Evolutionary conservation across 2,329 filamentous ascomycete genomes (phyloP).

Genomic region (Apiospora marii): DNA sequence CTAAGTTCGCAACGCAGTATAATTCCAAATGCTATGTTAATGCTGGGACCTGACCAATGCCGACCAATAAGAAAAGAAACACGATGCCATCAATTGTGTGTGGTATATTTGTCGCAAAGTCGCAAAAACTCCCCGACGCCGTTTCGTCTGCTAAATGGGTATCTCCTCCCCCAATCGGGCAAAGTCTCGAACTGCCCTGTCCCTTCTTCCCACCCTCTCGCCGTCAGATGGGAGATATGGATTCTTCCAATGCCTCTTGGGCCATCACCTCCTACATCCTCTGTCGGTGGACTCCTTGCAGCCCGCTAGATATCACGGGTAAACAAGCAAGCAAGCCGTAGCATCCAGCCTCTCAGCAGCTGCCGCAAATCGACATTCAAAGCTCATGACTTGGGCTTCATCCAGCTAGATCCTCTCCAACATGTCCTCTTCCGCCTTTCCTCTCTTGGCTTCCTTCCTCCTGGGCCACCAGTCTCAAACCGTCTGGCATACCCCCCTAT

Average conservation of each 20-base stretch:
- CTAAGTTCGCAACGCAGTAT: not conserved
- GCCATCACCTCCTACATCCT: not conserved
- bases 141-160: conserved; percentile 1
- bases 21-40: not conserved
- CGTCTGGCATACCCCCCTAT: not conserved
- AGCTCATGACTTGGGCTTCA: not conserved
- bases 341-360: not conserved
- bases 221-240: not conserved
- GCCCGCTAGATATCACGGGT: not conserved
- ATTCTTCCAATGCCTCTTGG: not conserved
- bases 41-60: not conserved
- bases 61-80: not conserved
- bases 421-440: not conserved
- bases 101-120: not conserved
- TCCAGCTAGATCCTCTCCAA: not conserved
- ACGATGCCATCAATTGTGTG: not conserved
- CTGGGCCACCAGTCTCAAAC: not conserved
- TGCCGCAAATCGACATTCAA: not conserved
- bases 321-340: not conserved
- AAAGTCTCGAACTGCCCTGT: not conserved
- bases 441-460: not conserved
- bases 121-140: not conserved
- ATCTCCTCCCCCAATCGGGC: not conserved
- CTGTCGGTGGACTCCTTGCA: not conserved
- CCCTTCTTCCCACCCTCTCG: not conserved